Conservation (phyloP, 148 eudicot genomes). For the Simmondsia chinensis region DNA sequence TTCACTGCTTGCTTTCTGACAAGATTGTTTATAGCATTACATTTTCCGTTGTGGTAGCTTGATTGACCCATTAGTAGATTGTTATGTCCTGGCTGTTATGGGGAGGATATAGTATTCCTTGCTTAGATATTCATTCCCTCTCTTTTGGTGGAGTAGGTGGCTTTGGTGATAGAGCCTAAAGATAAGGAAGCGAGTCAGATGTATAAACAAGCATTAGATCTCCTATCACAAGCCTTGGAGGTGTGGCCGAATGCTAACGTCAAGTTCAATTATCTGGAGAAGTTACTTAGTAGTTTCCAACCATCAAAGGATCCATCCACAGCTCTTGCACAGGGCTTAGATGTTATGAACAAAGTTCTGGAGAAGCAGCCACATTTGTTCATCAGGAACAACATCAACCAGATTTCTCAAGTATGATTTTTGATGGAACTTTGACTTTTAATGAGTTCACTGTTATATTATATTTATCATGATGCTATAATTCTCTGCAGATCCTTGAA, state of each 20-base stretch:
- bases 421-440: constrained; percentile 1
- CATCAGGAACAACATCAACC: constrained; percentile 85
- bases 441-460: background rate
- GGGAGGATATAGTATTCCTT: background rate
- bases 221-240: constrained; percentile 90
- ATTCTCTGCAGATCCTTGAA: constrained; percentile 78
- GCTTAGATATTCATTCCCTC: background rate
- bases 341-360: constrained; percentile 95
- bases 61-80: too few species aligned
- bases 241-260: constrained; percentile 99
- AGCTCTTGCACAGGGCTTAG: constrained; percentile 95
- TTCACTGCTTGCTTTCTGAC: too few species aligned
- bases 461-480: constrained; percentile 1
- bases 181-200: constrained; percentile 94
- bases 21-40: too few species aligned
- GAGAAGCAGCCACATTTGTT: constrained; percentile 98
- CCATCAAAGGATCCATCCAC: constrained; percentile 96
- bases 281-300: constrained; percentile 82
- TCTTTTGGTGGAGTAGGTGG: constrained; percentile 41
- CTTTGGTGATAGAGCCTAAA: constrained; percentile 96
- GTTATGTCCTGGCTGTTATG: too few species aligned
- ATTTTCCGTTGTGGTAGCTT: too few species aligned
- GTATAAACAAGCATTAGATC: constrained; percentile 94
- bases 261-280: constrained; percentile 95
- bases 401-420: constrained; percentile 76